Conservation (phyloP, 2,329 filamentous ascomycete species). For the Apiospora kogelbergensis region DNA sequence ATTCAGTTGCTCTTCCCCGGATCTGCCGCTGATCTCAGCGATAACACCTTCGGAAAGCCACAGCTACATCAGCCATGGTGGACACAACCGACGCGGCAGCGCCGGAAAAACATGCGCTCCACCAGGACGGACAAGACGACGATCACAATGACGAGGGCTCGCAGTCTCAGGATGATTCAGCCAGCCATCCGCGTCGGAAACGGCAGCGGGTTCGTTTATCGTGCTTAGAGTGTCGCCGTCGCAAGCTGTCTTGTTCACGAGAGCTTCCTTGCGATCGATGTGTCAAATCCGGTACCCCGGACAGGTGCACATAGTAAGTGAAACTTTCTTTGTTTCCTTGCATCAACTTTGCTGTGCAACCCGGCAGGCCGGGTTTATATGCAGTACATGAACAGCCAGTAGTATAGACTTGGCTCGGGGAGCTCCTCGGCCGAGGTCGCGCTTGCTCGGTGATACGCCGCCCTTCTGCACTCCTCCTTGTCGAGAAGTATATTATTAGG, state of each 20-base stretch:
- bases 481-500: slow-evolving; percentile 31
- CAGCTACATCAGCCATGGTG: not conserved
- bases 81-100: not conserved
- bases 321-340: not conserved
- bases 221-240: slow-evolving; percentile 59
- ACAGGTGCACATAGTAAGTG: slow-evolving; percentile 53
- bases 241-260: slow-evolving; percentile 62
- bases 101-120: not conserved
- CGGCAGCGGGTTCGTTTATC: slow-evolving; percentile 59
- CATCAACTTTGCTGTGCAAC: not conserved
- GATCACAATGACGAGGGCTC: slow-evolving; percentile 17
- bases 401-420: not conserved
- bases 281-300: slow-evolving; percentile 61
- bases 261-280: slow-evolving; percentile 63
- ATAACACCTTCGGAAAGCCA: not conserved
- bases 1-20: not conserved
- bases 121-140: slow-evolving; percentile 24
- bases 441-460: not conserved
- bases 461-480: slow-evolving; percentile 23
- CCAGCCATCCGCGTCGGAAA: slow-evolving; percentile 48
- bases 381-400: not conserved
- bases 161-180: not conserved
- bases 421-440: not conserved
- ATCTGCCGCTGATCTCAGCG: not conserved
- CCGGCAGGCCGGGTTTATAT: not conserved